Percentiles rank a stretch among this genome's conserved stretches.
phyloP scores from a whole-genome alignment of 2,329 filamentous ascomycete genomes.

The Periconia sp. region DNA sequence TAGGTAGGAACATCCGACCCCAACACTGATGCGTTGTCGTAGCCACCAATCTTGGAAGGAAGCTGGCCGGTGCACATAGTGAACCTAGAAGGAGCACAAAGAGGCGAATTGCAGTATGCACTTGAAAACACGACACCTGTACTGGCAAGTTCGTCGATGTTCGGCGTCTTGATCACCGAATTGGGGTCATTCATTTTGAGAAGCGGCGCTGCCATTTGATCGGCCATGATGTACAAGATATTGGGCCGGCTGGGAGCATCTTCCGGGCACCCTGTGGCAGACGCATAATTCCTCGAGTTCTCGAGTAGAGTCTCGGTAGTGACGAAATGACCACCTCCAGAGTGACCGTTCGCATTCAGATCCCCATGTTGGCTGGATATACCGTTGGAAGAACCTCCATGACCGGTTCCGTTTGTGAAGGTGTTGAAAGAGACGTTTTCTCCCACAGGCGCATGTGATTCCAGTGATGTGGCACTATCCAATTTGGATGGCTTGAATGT shows the following conservation, averaged over 20 bases:
- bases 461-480: conserved; percentile 21
- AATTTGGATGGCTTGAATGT: conserved; percentile 6
- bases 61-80: conserved; percentile 91
- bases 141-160: conserved; percentile 80
- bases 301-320: conserved; percentile 30
- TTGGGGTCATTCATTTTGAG: conserved; percentile 89
- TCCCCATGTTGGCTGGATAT: conserved; percentile 10
- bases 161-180: conserved; percentile 88
- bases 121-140: conserved; percentile 88
- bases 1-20: conserved; percentile 85
- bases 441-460: conserved; percentile 24
- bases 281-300: conserved; percentile 28
- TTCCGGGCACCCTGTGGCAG: conserved; percentile 12
- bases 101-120: conserved; percentile 89
- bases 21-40: conserved; percentile 87
- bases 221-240: conserved; percentile 94
- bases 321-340: conserved; percentile 23
- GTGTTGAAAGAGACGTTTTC: conserved; percentile 13
- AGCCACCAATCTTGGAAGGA: conserved; percentile 87
- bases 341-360: conserved; percentile 12
- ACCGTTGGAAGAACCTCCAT: conserved; percentile 8
- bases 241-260: conserved; percentile 59
- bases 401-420: conserved; percentile 14
- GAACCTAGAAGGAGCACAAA: conserved; percentile 91
- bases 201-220: conserved; percentile 87